These are phyloP conservation scores for Colletotrichum agaves DNA, from an alignment of 2,329 filamentous ascomycete genomes.

Conservation along the genomic window DNA sequence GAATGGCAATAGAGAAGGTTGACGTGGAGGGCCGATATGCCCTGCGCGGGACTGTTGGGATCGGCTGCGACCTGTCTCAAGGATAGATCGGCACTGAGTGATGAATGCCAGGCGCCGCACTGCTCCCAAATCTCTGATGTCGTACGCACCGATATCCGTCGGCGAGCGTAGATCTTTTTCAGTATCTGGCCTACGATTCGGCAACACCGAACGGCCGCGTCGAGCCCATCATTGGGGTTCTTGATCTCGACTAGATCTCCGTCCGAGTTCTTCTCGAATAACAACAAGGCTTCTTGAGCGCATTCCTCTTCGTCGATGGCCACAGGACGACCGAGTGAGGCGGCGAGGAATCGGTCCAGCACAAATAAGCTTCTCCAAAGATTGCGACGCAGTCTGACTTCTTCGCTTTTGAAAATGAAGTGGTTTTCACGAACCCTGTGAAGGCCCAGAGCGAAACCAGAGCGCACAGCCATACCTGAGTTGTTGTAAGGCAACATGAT, in stretches of 20 bases:
- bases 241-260: constrained; percentile 29
- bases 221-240: constrained; percentile 51
- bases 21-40: constrained; percentile 69
- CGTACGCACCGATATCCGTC: constrained; percentile 66
- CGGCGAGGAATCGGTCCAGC: constrained; percentile 71
- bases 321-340: constrained; percentile 70
- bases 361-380: constrained; percentile 74
- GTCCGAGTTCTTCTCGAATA: constrained; percentile 35
- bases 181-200: constrained; percentile 68
- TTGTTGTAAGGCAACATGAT: constrained; percentile 28
- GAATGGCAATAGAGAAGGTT: constrained; percentile 72
- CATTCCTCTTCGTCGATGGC: constrained; percentile 72
- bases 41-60: constrained; percentile 55
- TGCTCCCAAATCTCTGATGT: constrained; percentile 67
- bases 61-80: constrained; percentile 59
- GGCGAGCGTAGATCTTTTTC: constrained; percentile 68
- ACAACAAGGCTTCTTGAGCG: constrained; percentile 57
- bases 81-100: constrained; percentile 59
- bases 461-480: constrained; percentile 70
- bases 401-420: constrained; percentile 59
- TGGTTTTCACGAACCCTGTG: constrained; percentile 68
- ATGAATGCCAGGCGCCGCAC: constrained; percentile 62
- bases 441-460: constrained; percentile 70
- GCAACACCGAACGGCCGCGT: constrained; percentile 67
- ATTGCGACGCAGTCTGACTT: constrained; percentile 62